Percentiles rank a stretch among this genome's conserved stretches.
These are phyloP conservation scores for Apiosordaria backusii DNA, from an alignment of 495 filamentous ascomycete species.

Conservation along the genomic window DNA sequence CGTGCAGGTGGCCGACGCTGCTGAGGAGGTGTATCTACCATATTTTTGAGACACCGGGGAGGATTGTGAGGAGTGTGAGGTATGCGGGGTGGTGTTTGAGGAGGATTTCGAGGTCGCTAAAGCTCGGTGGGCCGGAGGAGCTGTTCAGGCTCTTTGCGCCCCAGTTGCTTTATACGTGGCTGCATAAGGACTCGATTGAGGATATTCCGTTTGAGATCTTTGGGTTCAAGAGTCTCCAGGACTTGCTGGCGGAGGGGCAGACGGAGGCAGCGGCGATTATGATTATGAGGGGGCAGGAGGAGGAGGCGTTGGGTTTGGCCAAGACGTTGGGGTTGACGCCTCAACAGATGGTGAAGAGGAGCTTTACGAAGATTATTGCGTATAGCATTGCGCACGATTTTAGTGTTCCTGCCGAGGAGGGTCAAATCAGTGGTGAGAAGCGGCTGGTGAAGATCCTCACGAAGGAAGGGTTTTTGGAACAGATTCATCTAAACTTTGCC, in stretches of 20 bases:
- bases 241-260: constrained; percentile 68
- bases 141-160: constrained; percentile 86
- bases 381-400: constrained; percentile 83
- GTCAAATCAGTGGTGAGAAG: constrained; percentile 61
- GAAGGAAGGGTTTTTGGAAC: constrained; percentile 55
- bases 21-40: constrained; percentile 82
- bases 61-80: constrained; percentile 54
- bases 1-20: constrained; percentile 74
- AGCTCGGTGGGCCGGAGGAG: constrained; percentile 58
- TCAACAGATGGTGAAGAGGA: constrained; percentile 56
- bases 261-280: constrained; percentile 80
- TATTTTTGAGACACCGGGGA: constrained; percentile 83
- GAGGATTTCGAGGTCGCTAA: constrained; percentile 61
- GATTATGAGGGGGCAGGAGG: constrained; percentile 73
- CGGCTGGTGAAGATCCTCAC: constrained; percentile 67
- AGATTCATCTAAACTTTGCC: constrained; percentile 66
- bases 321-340: constrained; percentile 51
- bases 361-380: constrained; percentile 76
- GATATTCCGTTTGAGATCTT: constrained; percentile 80
- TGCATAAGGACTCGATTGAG: constrained; percentile 57
- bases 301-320: constrained; percentile 57
- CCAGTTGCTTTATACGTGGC: constrained; percentile 93
- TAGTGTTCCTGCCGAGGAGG: constrained; percentile 52
- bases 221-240: constrained; percentile 64
- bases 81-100: constrained; percentile 70